These are phyloP conservation scores for Lactifluus pinguis DNA, from an alignment of 768 basidiomycete species.

Conservation along the genomic window DNA sequence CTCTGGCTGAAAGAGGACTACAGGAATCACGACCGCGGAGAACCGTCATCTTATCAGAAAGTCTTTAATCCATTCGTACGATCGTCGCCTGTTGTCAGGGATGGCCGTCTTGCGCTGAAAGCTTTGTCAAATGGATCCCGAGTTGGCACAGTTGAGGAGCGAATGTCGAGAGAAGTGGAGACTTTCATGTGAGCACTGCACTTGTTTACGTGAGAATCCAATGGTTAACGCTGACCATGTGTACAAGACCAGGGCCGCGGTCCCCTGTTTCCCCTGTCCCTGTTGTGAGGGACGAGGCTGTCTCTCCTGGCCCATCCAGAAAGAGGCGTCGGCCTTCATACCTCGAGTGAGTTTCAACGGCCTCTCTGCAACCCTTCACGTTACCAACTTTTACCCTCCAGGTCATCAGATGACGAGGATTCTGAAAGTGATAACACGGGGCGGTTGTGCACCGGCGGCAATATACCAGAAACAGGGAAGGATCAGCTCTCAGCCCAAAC, in stretches of 20 bases:
- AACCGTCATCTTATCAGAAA: constrained; percentile 1
- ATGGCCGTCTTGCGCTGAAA: background rate
- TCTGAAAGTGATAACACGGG: background rate
- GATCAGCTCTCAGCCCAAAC: background rate
- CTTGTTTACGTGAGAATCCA: background rate
- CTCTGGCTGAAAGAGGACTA: background rate
- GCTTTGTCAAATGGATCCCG: background rate
- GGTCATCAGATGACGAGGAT: constrained; percentile 8
- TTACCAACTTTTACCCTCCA: background rate
- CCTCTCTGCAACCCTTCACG: background rate
- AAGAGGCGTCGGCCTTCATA: background rate
- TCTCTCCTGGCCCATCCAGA: constrained; percentile 4
- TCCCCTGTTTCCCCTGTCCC: background rate
- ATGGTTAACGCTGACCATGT: background rate
- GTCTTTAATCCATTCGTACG: background rate
- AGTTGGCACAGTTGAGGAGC: constrained; percentile 1
- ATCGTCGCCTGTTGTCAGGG: background rate
- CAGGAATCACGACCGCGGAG: background rate
- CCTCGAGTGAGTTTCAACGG: constrained; percentile 3
- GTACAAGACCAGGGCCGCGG: background rate
- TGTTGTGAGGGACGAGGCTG: background rate
- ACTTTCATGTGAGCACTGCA: background rate
- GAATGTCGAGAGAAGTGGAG: constrained; percentile 10
- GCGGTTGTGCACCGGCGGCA: background rate
- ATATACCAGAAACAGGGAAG: background rate